Base-by-base conservation (phyloP, 2,329 filamentous ascomycete species). In the Aspergillus thermomutatus region DNA sequence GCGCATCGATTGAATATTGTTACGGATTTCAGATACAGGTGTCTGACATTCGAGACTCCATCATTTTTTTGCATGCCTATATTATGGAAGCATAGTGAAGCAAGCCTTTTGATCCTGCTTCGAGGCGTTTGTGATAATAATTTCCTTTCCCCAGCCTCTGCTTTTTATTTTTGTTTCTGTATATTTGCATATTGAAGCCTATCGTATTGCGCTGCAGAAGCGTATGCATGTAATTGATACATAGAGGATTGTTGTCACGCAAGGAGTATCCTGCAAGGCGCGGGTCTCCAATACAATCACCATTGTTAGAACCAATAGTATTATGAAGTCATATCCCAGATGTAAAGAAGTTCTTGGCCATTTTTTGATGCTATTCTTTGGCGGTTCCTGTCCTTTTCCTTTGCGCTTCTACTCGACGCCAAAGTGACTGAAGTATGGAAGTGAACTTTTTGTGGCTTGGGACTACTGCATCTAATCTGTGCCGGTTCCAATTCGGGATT, bases 1-100 rank as follows among this genome's bases (percentile, higher is more conserved):
- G 54, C 51, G 56, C 27, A 46, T 54, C 49, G 45, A 50, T 57
- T 55, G 54, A 26, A 25, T 21, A 17, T 40, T 50, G 8, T 21
- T 48, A n/a, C 7, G 25, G 19, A 50, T 23, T 19, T 34, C 49
- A 40, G 34, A 28, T 50, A 37, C 43, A 46, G 43, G 43, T 46
- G 10, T 26, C 43, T 46, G 43, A 46, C 21, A 14, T 17, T 23
- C 8, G 43, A 46, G 23, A 46, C 11, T 5, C 11, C 10, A 26
- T 46, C 9, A 14, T 40, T 40, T 46, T 14, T 14, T 26, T 46
- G 11, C 43, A 26, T 25, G 14, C 31, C 14, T 37, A 7, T 37
- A 37, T 17, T 46, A 23, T 25, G 43, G 31, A 46, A 46, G 43
- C 43, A 46, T 46, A 46, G 43, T 23, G 43, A 46, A 45, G 21